These are phyloP conservation scores for Fomitiporia mediterranea DNA, from an alignment of 1,284 basidiomycete species.

Conservation along the genomic window DNA sequence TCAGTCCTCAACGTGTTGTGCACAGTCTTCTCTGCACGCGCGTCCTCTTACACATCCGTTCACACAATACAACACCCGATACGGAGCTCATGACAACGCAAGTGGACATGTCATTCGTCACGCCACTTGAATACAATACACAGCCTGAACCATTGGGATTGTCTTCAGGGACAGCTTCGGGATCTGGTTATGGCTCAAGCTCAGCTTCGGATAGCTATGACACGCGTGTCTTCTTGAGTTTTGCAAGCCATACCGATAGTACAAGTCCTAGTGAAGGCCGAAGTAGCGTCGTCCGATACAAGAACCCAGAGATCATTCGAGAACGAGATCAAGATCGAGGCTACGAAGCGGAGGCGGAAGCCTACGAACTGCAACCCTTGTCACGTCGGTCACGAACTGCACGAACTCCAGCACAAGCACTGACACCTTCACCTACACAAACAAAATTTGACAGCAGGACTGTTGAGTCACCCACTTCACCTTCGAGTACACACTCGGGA, in stretches of 20 bases:
- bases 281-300: background rate
- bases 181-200: background rate
- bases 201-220: background rate
- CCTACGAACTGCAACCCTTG: background rate
- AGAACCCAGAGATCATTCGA: background rate
- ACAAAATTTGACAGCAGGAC: too few relatives aligned
- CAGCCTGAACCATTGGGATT: background rate
- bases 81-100: background rate
- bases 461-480: too few relatives aligned
- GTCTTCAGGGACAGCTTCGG: slow-evolving; percentile 1
- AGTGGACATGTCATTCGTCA: slow-evolving; percentile 3
- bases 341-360: background rate
- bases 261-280: background rate
- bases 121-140: background rate
- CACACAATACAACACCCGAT: slow-evolving; percentile 15
- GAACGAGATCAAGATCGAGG: too few relatives aligned
- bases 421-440: too few relatives aligned
- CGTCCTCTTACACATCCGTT: slow-evolving; percentile 37
- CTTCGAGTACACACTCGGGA: background rate
- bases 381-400: background rate
- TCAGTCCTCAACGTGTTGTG: slow-evolving; percentile 38
- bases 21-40: slow-evolving; percentile 40
- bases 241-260: background rate
- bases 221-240: background rate
- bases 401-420: too few relatives aligned